phyloP scores from a whole-genome alignment of 2,329 filamentous ascomycete genomes.

The Akanthomyces muscarius region DNA sequence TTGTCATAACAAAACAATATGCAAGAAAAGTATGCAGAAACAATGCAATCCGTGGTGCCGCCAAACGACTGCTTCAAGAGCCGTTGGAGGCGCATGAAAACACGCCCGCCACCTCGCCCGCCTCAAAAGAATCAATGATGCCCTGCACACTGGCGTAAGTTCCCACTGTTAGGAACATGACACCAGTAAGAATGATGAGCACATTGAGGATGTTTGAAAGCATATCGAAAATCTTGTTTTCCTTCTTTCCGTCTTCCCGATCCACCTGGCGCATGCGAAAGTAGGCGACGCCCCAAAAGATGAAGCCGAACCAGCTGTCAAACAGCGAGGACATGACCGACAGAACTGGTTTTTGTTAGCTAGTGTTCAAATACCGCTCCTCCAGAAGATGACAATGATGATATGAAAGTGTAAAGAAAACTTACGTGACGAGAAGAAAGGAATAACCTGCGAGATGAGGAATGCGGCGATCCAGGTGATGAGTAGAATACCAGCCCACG shows the following conservation, averaged over 20 bases:
- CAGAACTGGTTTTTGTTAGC: slow-evolving; percentile 41
- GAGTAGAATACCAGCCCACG: slow-evolving; percentile 70
- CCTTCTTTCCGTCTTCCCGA: slow-evolving; percentile 46
- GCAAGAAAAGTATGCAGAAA: slow-evolving; percentile 4
- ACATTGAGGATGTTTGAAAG: slow-evolving; percentile 64
- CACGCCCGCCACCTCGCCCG: slow-evolving; percentile 61
- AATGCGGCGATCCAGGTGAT: slow-evolving; percentile 81
- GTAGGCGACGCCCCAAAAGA: slow-evolving; percentile 86
- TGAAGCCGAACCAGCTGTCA: slow-evolving; percentile 91
- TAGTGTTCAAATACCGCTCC: too few relatives aligned
- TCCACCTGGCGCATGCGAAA: slow-evolving; percentile 70
- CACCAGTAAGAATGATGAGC: slow-evolving; percentile 65
- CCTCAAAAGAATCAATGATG: slow-evolving; percentile 68
- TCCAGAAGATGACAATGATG: background rate
- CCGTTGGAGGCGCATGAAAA: slow-evolving; percentile 73
- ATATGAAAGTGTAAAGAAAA: slow-evolving; percentile 6
- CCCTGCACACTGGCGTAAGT: slow-evolving; percentile 76
- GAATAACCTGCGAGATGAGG: slow-evolving; percentile 87
- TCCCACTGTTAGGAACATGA: slow-evolving; percentile 78
- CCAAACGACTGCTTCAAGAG: slow-evolving; percentile 36
- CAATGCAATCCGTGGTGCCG: background rate
- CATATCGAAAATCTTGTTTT: slow-evolving; percentile 47
- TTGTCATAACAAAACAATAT: background rate
- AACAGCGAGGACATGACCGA: slow-evolving; percentile 83
- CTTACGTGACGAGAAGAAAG: slow-evolving; percentile 78